phyloP scores from a whole-genome alignment of 2,329 filamentous ascomycete species.

The Fusarium ramigenum region DNA sequence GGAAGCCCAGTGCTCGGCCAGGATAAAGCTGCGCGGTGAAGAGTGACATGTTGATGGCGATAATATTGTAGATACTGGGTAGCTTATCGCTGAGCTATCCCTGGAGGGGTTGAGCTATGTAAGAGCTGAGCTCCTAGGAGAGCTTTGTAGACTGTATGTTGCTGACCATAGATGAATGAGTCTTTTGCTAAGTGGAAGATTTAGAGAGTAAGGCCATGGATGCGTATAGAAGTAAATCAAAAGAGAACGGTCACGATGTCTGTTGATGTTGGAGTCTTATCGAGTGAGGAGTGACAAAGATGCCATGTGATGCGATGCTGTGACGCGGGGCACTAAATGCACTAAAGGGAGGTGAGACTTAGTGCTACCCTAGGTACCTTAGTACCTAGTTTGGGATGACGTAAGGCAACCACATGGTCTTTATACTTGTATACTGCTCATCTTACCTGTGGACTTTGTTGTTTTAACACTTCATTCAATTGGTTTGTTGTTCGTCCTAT shows the following conservation, averaged over 20 bases:
- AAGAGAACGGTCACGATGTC: conserved; percentile 32
- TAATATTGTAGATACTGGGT: neutral
- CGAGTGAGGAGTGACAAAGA: conserved; percentile 32
- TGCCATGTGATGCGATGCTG: conserved; percentile 36
- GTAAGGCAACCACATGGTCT: conserved; percentile 33
- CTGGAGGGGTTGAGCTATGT: conserved; percentile 35
- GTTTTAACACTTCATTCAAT: neutral
- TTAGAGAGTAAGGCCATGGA: neutral
- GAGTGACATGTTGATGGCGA: conserved; percentile 52
- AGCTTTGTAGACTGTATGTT: neutral
- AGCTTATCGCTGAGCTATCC: conserved; percentile 29
- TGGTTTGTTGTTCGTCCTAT: neutral
- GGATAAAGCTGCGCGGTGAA: conserved; percentile 72
- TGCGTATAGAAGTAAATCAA: neutral
- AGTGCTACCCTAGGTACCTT: neutral
- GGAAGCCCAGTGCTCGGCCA: conserved; percentile 71
- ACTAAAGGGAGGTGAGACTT: neutral
- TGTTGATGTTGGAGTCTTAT: neutral
- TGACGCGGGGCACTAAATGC: conserved; percentile 27
- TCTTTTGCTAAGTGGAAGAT: neutral
- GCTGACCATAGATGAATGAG: conserved; percentile 15
- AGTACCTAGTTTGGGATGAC: conserved; percentile 19
- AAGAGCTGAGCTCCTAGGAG: conserved; percentile 25
- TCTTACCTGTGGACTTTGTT: neutral
- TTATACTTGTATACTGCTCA: neutral